These are phyloP conservation scores for Hemileia vastatrix DNA, from an alignment of 1,284 basidiomycete species.

Conservation along the genomic window DNA sequence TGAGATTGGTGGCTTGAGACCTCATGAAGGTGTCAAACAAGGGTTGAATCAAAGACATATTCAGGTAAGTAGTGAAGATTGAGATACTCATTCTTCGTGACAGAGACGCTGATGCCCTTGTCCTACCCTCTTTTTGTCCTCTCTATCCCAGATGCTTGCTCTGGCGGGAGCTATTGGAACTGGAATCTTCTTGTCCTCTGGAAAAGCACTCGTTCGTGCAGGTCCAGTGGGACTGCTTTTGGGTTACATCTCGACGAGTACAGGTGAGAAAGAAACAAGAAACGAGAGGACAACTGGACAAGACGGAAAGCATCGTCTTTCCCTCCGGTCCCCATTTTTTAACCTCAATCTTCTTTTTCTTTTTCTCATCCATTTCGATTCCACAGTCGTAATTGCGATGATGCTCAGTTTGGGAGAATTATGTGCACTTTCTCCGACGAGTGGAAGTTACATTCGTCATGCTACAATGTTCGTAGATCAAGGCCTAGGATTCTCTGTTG, in stretches of 20 bases:
- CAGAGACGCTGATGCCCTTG: background rate
- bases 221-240: constrained; percentile 9
- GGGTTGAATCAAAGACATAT: background rate
- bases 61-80: background rate
- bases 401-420: constrained; percentile 32
- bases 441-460: background rate
- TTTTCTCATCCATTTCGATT: background rate
- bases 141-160: too few relatives aligned
- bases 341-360: background rate
- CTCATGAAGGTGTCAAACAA: background rate
- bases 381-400: constrained; percentile 32
- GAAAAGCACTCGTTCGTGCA: constrained; percentile 7
- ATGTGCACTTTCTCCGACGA: constrained; percentile 2
- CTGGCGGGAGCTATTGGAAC: constrained; percentile 13
- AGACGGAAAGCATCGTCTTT: too few relatives aligned
- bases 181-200: constrained; percentile 10
- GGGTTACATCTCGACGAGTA: constrained; percentile 10
- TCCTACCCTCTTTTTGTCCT: too few relatives aligned
- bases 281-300: too few relatives aligned
- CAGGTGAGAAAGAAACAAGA: too few relatives aligned
- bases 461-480: constrained; percentile 1
- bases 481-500: background rate
- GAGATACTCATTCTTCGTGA: too few relatives aligned
- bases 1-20: background rate
- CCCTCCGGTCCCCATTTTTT: background rate